Evolutionary conservation across 768 basidiomycete species (phyloP).

Genomic region (Chalciporus piperatus): DNA sequence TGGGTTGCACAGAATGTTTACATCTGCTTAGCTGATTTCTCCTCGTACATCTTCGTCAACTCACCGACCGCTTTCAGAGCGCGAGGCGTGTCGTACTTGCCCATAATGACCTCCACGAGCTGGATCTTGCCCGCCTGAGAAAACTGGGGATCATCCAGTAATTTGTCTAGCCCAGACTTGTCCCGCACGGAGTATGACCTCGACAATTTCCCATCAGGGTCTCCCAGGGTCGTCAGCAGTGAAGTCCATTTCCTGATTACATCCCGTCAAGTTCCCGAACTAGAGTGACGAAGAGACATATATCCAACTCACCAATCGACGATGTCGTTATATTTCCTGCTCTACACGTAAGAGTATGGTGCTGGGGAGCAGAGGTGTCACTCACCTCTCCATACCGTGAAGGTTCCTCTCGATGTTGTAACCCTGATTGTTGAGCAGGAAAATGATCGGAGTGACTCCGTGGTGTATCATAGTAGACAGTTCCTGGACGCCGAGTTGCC

Average conservation of each 20-base stretch:
- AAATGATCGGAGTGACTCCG: slow-evolving; percentile 77
- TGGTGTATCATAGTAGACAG: slow-evolving; percentile 77
- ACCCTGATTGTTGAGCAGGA: slow-evolving; percentile 76
- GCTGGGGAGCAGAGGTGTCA: background rate
- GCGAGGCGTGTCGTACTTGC: slow-evolving; percentile 65
- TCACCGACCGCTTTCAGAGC: slow-evolving; percentile 54
- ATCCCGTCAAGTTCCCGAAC: background rate
- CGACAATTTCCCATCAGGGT: slow-evolving; percentile 43
- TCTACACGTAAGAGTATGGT: background rate
- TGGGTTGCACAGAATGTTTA: background rate
- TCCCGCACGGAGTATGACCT: slow-evolving; percentile 66
- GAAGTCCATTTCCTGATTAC: slow-evolving; percentile 56
- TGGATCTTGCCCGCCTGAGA: slow-evolving; percentile 64
- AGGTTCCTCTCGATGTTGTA: slow-evolving; percentile 86
- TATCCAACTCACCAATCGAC: slow-evolving; percentile 54
- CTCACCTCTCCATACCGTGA: slow-evolving; percentile 59
- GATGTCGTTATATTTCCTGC: slow-evolving; percentile 84
- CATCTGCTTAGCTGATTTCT: slow-evolving; percentile 18
- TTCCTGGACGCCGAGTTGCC: slow-evolving; percentile 80
- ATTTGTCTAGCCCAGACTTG: slow-evolving; percentile 60
- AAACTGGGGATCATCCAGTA: slow-evolving; percentile 67
- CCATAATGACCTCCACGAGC: slow-evolving; percentile 80
- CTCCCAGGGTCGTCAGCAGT: slow-evolving; percentile 60
- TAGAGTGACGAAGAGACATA: background rate
- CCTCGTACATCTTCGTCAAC: slow-evolving; percentile 13